Percentiles rank a stretch among this genome's conserved stretches.
Evolutionary conservation across 2,329 filamentous ascomycete genomes (phyloP).

Genomic region (Sporothrix brasiliensis): DNA sequence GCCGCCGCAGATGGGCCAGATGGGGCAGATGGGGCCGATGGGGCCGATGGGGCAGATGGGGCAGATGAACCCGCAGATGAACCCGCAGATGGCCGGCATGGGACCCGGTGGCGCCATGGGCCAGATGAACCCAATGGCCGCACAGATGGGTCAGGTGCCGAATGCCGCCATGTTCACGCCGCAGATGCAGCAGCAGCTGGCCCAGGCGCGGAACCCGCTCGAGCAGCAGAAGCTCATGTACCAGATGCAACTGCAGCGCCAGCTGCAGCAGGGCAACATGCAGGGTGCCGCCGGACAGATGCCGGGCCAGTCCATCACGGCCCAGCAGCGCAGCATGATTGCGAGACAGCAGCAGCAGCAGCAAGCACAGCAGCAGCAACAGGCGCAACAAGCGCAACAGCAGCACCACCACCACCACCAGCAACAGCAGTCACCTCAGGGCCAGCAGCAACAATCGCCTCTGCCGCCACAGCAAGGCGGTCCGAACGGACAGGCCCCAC

Average conservation of each 20-base stretch:
- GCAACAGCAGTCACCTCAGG: conserved; percentile 44
- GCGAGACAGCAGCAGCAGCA: conserved; percentile 42
- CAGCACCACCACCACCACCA: conserved; percentile 47
- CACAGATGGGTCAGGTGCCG: conserved; percentile 47
- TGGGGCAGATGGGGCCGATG: no score
- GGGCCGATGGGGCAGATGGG: conserved; percentile 40
- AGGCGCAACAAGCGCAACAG: conserved; percentile 47
- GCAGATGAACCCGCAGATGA: conserved; percentile 44
- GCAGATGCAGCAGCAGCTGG: conserved; percentile 46
- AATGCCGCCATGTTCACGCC: conserved; percentile 44
- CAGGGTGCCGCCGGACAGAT: conserved; percentile 45
- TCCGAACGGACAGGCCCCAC: conserved; percentile 61
- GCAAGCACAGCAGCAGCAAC: conserved; percentile 46
- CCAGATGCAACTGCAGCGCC: conserved; percentile 80
- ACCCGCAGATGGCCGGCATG: conserved; percentile 35
- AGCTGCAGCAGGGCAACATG: conserved; percentile 65
- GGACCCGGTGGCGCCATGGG: conserved; percentile 40
- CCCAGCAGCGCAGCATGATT: conserved; percentile 45
- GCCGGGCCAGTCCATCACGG: conserved; percentile 40
- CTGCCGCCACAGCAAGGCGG: conserved; percentile 39
- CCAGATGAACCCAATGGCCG: conserved; percentile 44
- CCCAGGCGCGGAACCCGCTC: conserved; percentile 57
- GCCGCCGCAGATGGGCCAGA: conserved; percentile 44
- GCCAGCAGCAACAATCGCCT: not conserved
- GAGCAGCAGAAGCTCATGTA: conserved; percentile 79